Base-by-base conservation (phyloP, 495 filamentous ascomycete species). In the Lepraria neglecta region DNA sequence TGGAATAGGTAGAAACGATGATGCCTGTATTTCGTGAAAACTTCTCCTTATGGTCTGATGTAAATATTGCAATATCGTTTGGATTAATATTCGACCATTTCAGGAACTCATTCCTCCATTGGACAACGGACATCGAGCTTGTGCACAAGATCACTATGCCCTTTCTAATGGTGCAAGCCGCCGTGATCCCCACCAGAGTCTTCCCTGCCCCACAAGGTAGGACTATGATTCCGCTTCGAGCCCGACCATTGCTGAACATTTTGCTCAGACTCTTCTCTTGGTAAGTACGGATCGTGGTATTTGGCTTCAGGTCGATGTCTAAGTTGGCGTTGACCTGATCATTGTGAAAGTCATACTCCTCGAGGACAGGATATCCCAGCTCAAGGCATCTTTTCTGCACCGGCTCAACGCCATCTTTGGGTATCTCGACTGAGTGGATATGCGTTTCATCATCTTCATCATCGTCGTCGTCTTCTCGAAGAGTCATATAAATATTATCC, bases 31-130 rank as follows among this genome's bases (percentile, higher is more conserved):
- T 92, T 27, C 91, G 80, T 1, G 87, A 83, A 73, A 99, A 96
- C 66, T 85, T 89, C 47, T 87, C 85, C 71, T 99, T 99, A 71
- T 89, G 86, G 65, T 95, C 92, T 2, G 92, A 91, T 3, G 94
- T 97, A 72, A 99, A 99, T 62, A 96, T 82, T 44, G 92, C 88
- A 68, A 99, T 88, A 68, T 96, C 90, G 60, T 91, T 84, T 0
- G 94, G 90, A 66, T 90, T 89, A 68, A 99, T 95, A 67, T 97
- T 97, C 53, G 92, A 96, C 94, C 94, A 97, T 68, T 96, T 94
- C 64, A 97, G 75, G 71, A 97, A 97, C 67, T 97, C 92, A 44
- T 91, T 87, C 46, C 90, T 82, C 94, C 95, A 99, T 71, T 99
- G 95, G 4, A 95, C 88, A 10, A 95, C 94, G 4, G 91, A 96